These are phyloP conservation scores for Sungouiozyma intestinalis DNA, from an alignment of 805 yeast species.

Conservation along the genomic window DNA sequence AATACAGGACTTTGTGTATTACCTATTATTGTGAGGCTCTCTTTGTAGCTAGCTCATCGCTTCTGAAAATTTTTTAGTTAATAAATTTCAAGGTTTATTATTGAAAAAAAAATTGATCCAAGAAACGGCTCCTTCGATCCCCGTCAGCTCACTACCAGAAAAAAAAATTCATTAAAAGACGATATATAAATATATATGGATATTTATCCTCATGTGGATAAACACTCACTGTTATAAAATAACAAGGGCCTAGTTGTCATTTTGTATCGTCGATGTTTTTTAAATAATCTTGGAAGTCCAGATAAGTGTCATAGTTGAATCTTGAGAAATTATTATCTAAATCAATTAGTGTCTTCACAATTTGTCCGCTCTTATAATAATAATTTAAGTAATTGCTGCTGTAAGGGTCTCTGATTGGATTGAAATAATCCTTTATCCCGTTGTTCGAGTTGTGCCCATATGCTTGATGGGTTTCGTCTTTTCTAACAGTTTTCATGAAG, in stretches of 20 bases:
- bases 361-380: constrained; percentile 48
- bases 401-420: constrained; percentile 23
- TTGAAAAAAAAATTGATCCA: too few relatives aligned
- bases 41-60: not conserved
- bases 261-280: constrained; percentile 2
- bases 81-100: too few relatives aligned
- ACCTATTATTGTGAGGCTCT: not conserved
- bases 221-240: not conserved
- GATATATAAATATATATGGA: not conserved
- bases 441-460: constrained; percentile 7
- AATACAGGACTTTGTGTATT: too few relatives aligned
- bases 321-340: constrained; percentile 50
- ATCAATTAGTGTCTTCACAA: constrained; percentile 51
- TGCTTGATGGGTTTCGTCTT: constrained; percentile 8
- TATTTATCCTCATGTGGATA: not conserved
- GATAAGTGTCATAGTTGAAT: constrained; percentile 42
- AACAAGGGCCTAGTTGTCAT: not conserved
- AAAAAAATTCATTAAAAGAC: not conserved
- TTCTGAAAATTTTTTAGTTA: not conserved
- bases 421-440: constrained; percentile 15
- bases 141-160: constrained; percentile 4
- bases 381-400: constrained; percentile 36
- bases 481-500: constrained; percentile 9
- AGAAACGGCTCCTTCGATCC: too few relatives aligned
- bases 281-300: constrained; percentile 23